Base-by-base conservation (phyloP, 2,329 filamentous ascomycete species). In the Zasmidium angulare region DNA sequence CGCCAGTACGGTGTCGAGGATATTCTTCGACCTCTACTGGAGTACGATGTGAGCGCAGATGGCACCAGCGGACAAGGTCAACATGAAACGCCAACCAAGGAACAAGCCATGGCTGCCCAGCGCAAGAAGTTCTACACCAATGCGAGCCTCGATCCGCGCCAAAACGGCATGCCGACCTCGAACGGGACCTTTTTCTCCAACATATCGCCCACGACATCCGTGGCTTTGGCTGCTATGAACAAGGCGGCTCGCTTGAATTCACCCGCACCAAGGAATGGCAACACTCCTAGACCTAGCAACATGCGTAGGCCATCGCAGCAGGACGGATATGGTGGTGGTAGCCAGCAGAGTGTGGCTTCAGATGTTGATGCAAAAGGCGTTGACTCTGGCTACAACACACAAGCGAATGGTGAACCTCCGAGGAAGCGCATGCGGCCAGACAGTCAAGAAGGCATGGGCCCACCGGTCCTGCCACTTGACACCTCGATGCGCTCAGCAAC, bases 171-270 rank as follows among this genome's bases (percentile, higher is more conserved):
- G 12, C 66, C 68, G 3, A 61, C 63, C 68, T 86, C 81, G 19
- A 87, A 89, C 50, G 93, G 92, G 19, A 97, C 95, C 1, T 97
- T 97, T 73, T 98, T 99, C 80, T 93, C 93, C 72, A 97, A 96
- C 71, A 98, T 99, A 64, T 98, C 93, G 2, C 89, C 87, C 64
- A 96, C 92, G 1, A 93, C 95, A 1, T 95, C 91, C 3, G 93
- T 92, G 69, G 95, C 95, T 24, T 90, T 99, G 58, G 93, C 92
- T 62, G 93, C 95, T 59, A 96, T 99, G 75, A 97, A 91, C 83
- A 97, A 98, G 78, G 79, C 79, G 23, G 93, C 95, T 17, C 86
- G 93, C 12, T 89, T 97, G 68, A 93, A 97, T 73, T 96, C 93
- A 1, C 92, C 93, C 1, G 88, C 84, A 7, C 89, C 89, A 3